Evolutionary conservation across 257 asterid species (phyloP).

Genomic region (Nicotiana obtusifolia): DNA sequence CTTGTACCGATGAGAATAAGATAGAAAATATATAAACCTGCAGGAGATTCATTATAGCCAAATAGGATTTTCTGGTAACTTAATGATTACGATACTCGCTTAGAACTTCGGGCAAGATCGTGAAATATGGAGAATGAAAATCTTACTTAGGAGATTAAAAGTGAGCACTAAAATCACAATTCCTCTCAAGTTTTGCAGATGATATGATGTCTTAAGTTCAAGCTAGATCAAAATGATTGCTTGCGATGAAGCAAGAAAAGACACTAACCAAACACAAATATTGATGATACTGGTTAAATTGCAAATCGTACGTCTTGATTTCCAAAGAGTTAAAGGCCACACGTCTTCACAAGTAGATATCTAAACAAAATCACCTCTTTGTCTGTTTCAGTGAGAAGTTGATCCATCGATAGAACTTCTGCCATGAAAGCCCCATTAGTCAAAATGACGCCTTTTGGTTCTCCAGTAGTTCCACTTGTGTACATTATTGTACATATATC

Average conservation of each 20-base stretch:
- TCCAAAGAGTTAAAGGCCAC: background rate
- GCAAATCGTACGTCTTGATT: background rate
- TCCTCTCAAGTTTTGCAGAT: background rate
- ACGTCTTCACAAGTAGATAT: background rate
- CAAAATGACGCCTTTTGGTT: conserved; percentile 89
- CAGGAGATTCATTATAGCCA: background rate
- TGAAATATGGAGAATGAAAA: background rate
- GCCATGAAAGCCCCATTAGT: conserved; percentile 65
- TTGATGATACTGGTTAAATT: background rate
- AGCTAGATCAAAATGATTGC: background rate
- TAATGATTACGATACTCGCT: background rate
- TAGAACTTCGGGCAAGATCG: background rate
- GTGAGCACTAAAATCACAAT: background rate
- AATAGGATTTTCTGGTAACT: background rate
- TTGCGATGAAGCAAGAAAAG: background rate
- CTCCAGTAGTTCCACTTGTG: conserved; percentile 97
- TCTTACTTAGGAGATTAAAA: background rate
- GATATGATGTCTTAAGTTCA: background rate
- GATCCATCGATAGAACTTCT: conserved; percentile 76
- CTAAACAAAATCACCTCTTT: conserved; percentile 35
- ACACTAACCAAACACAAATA: background rate
- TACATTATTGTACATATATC: conserved; percentile 82
- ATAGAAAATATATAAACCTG: background rate
- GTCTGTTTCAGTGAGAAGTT: conserved; percentile 57
- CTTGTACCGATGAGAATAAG: background rate